A percentile compares a stretch with the other conserved stretches of the same genome.
phyloP scores from a whole-genome alignment of 164 flowering plant species.

The Chloranthus sessilifolius region DNA sequence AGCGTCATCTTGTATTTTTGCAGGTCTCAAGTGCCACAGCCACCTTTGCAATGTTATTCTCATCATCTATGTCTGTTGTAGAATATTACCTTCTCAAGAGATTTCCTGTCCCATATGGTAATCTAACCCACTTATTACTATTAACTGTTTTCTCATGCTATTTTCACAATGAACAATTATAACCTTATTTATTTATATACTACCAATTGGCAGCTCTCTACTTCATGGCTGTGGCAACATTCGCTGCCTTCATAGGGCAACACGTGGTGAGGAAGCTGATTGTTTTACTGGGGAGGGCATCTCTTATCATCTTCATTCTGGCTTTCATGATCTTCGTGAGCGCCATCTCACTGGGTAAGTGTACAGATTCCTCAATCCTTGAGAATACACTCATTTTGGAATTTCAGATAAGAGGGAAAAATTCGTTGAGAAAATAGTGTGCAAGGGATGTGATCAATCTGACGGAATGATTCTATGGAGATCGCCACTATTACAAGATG shows the following conservation, averaged over 20 bases:
- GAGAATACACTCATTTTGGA: no score
- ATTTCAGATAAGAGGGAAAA: no score
- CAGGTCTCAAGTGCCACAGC: slow-evolving; percentile 99
- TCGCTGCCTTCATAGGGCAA: slow-evolving; percentile 93
- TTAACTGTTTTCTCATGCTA: neutral
- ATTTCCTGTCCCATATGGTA: slow-evolving; percentile 94
- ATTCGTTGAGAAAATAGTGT: no score
- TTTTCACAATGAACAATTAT: neutral
- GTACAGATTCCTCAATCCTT: neutral
- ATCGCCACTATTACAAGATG: no score
- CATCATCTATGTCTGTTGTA: slow-evolving; percentile 96
- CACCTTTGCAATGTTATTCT: slow-evolving; percentile 96
- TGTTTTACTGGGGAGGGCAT: slow-evolving; percentile 72
- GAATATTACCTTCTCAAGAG: slow-evolving; percentile 92
- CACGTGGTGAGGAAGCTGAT: slow-evolving; percentile 73
- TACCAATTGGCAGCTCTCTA: slow-evolving; percentile 57
- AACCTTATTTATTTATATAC: neutral
- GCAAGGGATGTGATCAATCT: no score
- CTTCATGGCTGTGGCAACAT: slow-evolving; percentile 66
- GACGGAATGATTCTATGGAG: no score
- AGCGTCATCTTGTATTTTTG: no score
- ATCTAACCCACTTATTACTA: slow-evolving; percentile 4
- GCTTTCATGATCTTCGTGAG: slow-evolving; percentile 83
- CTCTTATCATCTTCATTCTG: slow-evolving; percentile 86
- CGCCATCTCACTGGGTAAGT: slow-evolving; percentile 79